These are phyloP conservation scores for Pilatotrama ljubarskyi DNA, from an alignment of 768 basidiomycete genomes.

Conservation along the genomic window DNA sequence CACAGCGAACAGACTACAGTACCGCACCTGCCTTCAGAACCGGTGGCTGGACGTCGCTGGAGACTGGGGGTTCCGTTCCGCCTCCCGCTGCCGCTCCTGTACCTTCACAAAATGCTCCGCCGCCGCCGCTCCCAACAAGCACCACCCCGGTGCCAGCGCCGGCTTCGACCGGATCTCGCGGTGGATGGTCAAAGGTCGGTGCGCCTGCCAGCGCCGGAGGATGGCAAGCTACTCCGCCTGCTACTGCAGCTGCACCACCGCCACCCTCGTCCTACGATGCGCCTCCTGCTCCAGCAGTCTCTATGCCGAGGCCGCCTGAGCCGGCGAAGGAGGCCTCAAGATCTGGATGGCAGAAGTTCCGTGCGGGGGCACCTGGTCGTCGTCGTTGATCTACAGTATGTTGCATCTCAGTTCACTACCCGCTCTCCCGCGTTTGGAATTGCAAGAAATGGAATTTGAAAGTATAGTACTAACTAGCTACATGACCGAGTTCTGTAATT, in stretches of 20 bases:
- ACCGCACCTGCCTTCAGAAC: slow-evolving; percentile 53
- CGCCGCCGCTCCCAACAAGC: no score
- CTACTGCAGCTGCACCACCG: neutral
- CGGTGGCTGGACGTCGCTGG: slow-evolving; percentile 69
- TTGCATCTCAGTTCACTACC: neutral
- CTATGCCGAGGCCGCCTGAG: neutral
- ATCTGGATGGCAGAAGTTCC: slow-evolving; percentile 32
- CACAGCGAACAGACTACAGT: slow-evolving; percentile 13
- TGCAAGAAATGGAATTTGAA: slow-evolving; percentile 19
- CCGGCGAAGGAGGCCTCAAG: slow-evolving; percentile 23
- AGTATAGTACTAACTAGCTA: slow-evolving; percentile 31
- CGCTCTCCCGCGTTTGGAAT: neutral
- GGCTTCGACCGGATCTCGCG: neutral
- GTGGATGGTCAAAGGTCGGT: neutral
- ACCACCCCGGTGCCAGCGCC: no score
- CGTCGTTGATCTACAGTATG: slow-evolving; percentile 9
- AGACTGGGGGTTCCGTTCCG: slow-evolving; percentile 39
- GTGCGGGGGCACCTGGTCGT: slow-evolving; percentile 26
- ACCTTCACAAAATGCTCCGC: slow-evolving; percentile 15
- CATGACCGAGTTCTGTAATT: slow-evolving; percentile 33
- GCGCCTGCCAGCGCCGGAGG: neutral
- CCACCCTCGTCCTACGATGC: neutral
- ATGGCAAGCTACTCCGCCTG: neutral
- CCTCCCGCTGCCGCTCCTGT: slow-evolving; percentile 11
- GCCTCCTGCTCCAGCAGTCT: neutral